Conservation (phyloP, 441 rosid species). For the Isatis lusitanica region DNA sequence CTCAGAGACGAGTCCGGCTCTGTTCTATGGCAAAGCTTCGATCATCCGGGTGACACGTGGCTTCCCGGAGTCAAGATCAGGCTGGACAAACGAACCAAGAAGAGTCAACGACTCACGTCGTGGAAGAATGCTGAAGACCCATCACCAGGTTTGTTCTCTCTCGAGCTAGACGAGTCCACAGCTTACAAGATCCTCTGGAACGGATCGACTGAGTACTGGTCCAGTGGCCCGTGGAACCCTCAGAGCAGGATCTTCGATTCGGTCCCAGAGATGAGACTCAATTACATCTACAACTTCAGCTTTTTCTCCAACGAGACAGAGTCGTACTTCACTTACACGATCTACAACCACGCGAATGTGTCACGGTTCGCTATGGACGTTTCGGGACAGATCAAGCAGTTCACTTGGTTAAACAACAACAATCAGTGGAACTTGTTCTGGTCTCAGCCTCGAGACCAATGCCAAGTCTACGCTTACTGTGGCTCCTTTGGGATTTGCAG, state of each 20-base stretch:
- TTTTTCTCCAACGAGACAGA: conserved; percentile 42
- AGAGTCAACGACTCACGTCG: conserved; percentile 45
- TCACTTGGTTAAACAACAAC: conserved; percentile 35
- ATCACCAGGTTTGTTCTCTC: conserved; percentile 71
- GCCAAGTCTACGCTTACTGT: conserved; percentile 59
- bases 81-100: conserved; percentile 40
- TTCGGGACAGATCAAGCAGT: conserved; percentile 62
- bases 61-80: conserved; percentile 65
- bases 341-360: conserved; percentile 27
- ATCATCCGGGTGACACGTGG: conserved; percentile 62
- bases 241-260: conserved; percentile 17
- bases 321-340: conserved; percentile 58
- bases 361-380: conserved; percentile 50
- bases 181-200: conserved; percentile 56
- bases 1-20: conserved; percentile 39
- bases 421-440: conserved; percentile 61
- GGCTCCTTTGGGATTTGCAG: conserved; percentile 63
- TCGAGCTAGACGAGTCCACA: conserved; percentile 51
- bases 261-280: conserved; percentile 37
- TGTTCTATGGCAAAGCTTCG: conserved; percentile 64
- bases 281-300: conserved; percentile 56
- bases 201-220: conserved; percentile 45
- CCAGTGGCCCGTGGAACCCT: conserved; percentile 64
- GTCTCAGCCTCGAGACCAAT: conserved; percentile 62
- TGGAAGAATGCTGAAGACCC: conserved; percentile 66